These are phyloP conservation scores for Podaxis sp. DNA, from an alignment of 768 basidiomycete species.

Conservation along the genomic window DNA sequence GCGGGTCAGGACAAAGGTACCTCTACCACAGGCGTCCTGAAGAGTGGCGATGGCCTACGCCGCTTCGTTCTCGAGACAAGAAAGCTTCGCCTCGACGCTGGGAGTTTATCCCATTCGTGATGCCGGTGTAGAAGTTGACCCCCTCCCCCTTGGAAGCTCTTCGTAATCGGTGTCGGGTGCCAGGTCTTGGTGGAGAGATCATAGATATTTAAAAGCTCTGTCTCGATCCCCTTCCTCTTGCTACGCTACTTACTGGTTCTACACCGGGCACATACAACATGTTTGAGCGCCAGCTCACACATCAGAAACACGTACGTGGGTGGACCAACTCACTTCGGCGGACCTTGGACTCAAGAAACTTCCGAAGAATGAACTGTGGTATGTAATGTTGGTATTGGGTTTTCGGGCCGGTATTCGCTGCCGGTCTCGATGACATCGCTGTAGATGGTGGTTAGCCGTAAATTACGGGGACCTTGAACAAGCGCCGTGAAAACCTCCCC, in stretches of 20 bases:
- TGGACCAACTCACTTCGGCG: conserved; percentile 7
- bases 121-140: conserved; percentile 20
- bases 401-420: not conserved
- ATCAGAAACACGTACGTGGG: not conserved
- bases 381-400: conserved; percentile 19
- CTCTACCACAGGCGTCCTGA: conserved; percentile 4
- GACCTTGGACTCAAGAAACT: conserved; percentile 13
- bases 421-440: not conserved
- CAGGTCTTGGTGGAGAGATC: conserved; percentile 13
- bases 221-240: conserved; percentile 12
- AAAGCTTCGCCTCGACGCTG: conserved; percentile 22
- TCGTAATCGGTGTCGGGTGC: conserved; percentile 12
- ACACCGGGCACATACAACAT: not conserved
- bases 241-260: conserved; percentile 14
- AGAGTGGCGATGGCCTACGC: conserved; percentile 13
- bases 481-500: not conserved
- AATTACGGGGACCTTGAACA: not conserved
- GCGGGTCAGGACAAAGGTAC: conserved; percentile 14
- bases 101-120: conserved; percentile 15
- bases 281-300: not conserved
- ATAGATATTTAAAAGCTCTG: conserved; percentile 16
- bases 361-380: conserved; percentile 17
- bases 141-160: conserved; percentile 15
- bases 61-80: conserved; percentile 21
- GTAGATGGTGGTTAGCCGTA: not conserved